Percentiles rank a stretch among this genome's conserved stretches.
Evolutionary conservation across 164 flowering plant species (phyloP).

Genomic region (Dillenia suffruticosa): DNA sequence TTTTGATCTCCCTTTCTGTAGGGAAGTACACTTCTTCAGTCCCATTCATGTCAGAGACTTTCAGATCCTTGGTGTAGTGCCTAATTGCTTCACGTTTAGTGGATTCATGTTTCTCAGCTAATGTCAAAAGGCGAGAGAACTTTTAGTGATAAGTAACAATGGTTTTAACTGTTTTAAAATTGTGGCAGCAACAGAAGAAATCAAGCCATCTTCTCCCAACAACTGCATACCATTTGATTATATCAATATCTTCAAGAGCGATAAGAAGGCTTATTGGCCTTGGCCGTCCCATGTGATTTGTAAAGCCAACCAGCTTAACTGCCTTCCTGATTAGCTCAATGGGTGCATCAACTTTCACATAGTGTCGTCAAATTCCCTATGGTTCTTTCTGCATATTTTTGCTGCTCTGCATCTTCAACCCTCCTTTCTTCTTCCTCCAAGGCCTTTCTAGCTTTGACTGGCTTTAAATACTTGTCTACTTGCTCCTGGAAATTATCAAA

Average conservation of each 20-base stretch:
- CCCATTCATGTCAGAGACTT: slow-evolving; percentile 40
- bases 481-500: slow-evolving; percentile 77
- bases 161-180: slow-evolving; percentile 74
- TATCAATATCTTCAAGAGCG: slow-evolving; percentile 81
- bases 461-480: slow-evolving; percentile 67
- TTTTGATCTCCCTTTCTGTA: slow-evolving; percentile 71
- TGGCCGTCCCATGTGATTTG: slow-evolving; percentile 95
- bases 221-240: slow-evolving; percentile 94
- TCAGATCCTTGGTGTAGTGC: slow-evolving; percentile 82
- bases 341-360: slow-evolving; percentile 83
- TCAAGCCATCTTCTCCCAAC: slow-evolving; percentile 90
- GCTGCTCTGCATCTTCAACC: slow-evolving; percentile 50
- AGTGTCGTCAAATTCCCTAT: slow-evolving; percentile 74
- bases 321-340: slow-evolving; percentile 61
- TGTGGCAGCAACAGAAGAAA: slow-evolving; percentile 83
- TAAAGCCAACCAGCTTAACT: slow-evolving; percentile 74
- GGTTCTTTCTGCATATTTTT: slow-evolving; percentile 55
- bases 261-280: slow-evolving; percentile 68
- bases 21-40: slow-evolving; percentile 68
- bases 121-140: slow-evolving; percentile 86
- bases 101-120: slow-evolving; percentile 88
- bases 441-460: slow-evolving; percentile 42
- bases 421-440: slow-evolving; percentile 54
- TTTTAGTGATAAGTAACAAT: slow-evolving; percentile 78
- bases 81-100: slow-evolving; percentile 74